A percentile compares a stretch with the other conserved stretches of the same genome.
These are phyloP conservation scores for Kitagawia praeruptora DNA, from an alignment of 129 eudicot genomes.

Conservation along the genomic window DNA sequence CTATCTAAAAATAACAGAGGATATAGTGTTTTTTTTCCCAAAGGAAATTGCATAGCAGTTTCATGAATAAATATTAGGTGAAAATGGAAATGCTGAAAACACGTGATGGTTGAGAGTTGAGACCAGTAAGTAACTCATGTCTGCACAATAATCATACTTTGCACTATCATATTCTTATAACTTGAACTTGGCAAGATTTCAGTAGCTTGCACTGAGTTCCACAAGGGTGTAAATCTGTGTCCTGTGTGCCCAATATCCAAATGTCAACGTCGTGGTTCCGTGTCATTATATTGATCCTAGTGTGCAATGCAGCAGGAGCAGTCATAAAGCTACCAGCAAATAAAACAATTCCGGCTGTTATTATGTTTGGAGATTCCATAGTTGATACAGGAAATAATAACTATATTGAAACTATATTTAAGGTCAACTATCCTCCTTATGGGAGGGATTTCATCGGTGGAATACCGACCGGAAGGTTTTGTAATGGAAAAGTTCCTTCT, in stretches of 20 bases:
- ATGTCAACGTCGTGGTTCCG: constrained; percentile 1
- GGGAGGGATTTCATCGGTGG: constrained; percentile 75
- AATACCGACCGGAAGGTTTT: constrained; percentile 75
- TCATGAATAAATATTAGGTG: constrained; percentile 8
- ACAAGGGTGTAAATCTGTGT: not conserved
- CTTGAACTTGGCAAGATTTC: not conserved
- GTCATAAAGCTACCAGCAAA: constrained; percentile 26
- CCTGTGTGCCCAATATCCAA: not conserved
- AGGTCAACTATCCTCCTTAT: constrained; percentile 78
- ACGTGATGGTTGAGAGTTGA: constrained; percentile 2
- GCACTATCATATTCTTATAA: not conserved
- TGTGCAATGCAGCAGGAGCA: constrained; percentile 14
- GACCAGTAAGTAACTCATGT: constrained; percentile 8
- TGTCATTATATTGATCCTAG: not conserved
- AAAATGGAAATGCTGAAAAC: not conserved
- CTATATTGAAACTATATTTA: constrained; percentile 39
- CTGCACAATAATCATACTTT: not conserved
- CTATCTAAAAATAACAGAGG: not conserved
- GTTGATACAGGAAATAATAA: constrained; percentile 83
- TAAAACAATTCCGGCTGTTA: constrained; percentile 45
- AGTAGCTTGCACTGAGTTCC: not conserved
- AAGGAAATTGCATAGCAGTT: not conserved
- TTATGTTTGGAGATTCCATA: constrained; percentile 72
- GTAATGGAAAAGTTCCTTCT: constrained; percentile 79
- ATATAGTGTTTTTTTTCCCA: not conserved